These are phyloP conservation scores for Cryphonectria radicalis DNA, from an alignment of 2,329 filamentous ascomycete species.

Conservation along the genomic window DNA sequence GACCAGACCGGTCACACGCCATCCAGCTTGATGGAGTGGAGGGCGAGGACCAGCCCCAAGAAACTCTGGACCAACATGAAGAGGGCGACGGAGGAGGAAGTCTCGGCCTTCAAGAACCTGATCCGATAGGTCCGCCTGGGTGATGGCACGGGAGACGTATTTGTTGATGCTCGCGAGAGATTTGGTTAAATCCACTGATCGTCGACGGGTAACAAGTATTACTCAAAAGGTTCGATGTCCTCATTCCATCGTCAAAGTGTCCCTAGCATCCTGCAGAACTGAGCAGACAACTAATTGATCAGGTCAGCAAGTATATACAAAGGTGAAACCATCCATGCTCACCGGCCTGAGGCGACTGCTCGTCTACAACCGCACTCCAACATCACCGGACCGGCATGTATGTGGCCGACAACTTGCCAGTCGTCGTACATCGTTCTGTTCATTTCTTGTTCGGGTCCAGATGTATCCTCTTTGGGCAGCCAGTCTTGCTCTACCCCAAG, in stretches of 20 bases:
- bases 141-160: not conserved
- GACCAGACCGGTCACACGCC: not conserved
- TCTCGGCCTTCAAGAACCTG: not conserved
- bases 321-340: not conserved
- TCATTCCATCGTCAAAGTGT: not conserved
- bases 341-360: not conserved
- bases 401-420: not conserved
- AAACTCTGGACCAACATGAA: slow-evolving; percentile 3
- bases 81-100: not conserved
- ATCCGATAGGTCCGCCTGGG: not conserved
- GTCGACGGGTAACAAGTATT: not conserved
- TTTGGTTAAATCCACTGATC: not conserved
- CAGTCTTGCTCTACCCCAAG: not conserved
- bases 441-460: not conserved
- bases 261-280: not conserved
- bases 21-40: not conserved
- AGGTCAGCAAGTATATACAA: not conserved
- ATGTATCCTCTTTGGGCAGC: not conserved
- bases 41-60: not conserved
- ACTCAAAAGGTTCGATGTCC: not conserved
- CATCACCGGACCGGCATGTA: not conserved
- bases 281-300: not conserved
- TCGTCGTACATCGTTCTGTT: not conserved
- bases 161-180: not conserved
- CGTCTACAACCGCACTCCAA: not conserved